These are phyloP conservation scores for Digitaria exilis DNA, from an alignment of 202 grass and related monocot genomes.

Conservation along the genomic window DNA sequence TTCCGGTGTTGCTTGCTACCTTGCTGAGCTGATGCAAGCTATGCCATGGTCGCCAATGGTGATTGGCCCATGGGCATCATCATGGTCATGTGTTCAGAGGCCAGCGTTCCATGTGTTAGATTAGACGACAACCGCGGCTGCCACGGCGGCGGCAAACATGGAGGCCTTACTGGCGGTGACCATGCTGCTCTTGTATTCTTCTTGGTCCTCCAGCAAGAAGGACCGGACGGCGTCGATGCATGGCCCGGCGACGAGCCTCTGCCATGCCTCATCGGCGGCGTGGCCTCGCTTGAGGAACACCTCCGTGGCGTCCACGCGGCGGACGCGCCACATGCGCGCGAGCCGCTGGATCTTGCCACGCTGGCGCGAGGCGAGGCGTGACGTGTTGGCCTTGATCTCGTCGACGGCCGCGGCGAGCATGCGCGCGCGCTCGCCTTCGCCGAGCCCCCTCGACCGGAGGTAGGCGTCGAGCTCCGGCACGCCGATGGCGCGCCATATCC, in stretches of 20 bases:
- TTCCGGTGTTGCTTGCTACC: no score
- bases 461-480: constrained; percentile 79
- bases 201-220: constrained; percentile 56
- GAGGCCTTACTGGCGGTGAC: constrained; percentile 22
- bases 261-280: constrained; percentile 67
- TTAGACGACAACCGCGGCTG: constrained; percentile 11
- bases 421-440: constrained; percentile 26
- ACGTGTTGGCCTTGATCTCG: constrained; percentile 87
- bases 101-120: neutral
- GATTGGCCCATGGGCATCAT: neutral
- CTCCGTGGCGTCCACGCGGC: constrained; percentile 71
- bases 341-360: constrained; percentile 73
- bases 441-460: constrained; percentile 40
- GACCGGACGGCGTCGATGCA: constrained; percentile 60
- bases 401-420: constrained; percentile 60
- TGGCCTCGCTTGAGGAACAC: constrained; percentile 49
- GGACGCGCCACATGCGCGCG: constrained; percentile 60
- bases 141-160: constrained; percentile 24
- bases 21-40: constrained; percentile 16
- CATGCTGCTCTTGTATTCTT: constrained; percentile 37
- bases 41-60: constrained; percentile 17
- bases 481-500: constrained; percentile 78
- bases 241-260: constrained; percentile 55
- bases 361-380: constrained; percentile 60
- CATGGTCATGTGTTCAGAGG: neutral